phyloP scores from a whole-genome alignment of 1,139 yeast species.

The Suhomyces coccinellae region DNA sequence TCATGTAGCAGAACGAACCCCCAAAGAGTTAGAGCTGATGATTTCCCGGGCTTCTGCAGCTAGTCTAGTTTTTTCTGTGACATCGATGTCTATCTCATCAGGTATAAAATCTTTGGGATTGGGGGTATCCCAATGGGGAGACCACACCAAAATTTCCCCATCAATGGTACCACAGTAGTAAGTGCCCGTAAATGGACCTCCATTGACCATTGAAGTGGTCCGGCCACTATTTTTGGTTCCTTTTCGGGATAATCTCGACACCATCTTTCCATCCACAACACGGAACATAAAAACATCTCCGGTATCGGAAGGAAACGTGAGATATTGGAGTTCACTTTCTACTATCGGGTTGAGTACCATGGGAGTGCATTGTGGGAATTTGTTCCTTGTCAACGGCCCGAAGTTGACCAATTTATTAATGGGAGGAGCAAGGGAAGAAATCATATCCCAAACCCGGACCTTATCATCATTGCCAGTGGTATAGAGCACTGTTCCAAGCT shows the following conservation, averaged over 20 bases:
- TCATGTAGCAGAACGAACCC: not conserved
- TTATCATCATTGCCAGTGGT: conserved; percentile 79
- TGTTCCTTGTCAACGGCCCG: conserved; percentile 76
- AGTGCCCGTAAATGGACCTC: conserved; percentile 44
- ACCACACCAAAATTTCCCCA: conserved; percentile 58
- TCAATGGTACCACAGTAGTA: conserved; percentile 58
- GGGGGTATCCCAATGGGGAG: conserved; percentile 33
- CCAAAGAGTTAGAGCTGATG: conserved; percentile 2
- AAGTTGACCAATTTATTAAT: conserved; percentile 67
- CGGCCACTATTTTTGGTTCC: conserved; percentile 39
- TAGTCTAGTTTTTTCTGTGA: conserved; percentile 1
- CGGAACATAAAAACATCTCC: conserved; percentile 74
- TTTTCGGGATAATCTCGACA: conserved; percentile 47
- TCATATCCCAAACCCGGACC: conserved; percentile 71
- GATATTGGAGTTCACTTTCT: conserved; percentile 55
- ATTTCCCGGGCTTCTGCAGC: conserved; percentile 15
- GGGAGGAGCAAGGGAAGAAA: conserved; percentile 45
- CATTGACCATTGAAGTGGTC: conserved; percentile 52
- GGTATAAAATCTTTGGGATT: conserved; percentile 11
- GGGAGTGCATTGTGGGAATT: conserved; percentile 51
- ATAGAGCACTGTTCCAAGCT: conserved; percentile 56
- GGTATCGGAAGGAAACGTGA: conserved; percentile 74
- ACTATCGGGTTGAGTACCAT: conserved; percentile 42
- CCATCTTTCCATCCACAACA: conserved; percentile 62
- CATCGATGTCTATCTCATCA: conserved; percentile 4